phyloP scores from a whole-genome alignment of 345 rosid genomes.

The Boechera stricta region DNA sequence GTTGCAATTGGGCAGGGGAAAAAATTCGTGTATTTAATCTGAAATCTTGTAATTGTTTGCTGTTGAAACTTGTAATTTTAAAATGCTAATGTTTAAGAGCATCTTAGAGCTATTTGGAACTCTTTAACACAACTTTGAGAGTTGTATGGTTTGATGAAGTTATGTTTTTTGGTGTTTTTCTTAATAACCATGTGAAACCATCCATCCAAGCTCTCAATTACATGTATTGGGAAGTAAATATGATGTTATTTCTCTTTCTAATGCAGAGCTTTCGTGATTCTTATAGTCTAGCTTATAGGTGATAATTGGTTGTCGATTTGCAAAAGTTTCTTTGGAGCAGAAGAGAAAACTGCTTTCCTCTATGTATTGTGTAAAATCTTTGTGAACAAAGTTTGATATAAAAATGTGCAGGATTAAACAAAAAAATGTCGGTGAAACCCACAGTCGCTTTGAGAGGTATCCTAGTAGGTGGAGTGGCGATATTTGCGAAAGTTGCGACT shows the following conservation, averaged over 20 bases:
- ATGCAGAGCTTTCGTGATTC: neutral
- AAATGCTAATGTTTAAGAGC: conserved; percentile 9
- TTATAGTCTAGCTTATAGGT: neutral
- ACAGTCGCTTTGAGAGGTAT: conserved; percentile 85
- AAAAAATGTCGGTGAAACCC: conserved; percentile 78
- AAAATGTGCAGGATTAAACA: conserved; percentile 27
- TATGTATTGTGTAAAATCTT: conserved; percentile 16
- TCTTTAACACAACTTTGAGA: conserved; percentile 4
- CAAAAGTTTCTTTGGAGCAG: neutral
- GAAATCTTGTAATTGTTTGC: neutral
- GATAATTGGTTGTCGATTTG: neutral
- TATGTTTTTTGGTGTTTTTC: neutral
- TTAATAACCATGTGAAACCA: neutral
- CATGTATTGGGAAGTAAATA: neutral
- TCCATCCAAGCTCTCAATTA: neutral
- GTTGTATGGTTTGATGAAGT: conserved; percentile 3
- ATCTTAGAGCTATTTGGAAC: conserved; percentile 17
- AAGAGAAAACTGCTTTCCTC: neutral
- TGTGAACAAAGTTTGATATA: neutral
- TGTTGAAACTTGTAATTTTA: neutral
- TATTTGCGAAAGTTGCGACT: conserved; percentile 76
- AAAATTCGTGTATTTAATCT: neutral
- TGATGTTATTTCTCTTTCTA: neutral
- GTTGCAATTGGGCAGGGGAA: neutral
- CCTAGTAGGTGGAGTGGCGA: conserved; percentile 80